Evolutionary conservation across 371 early-diverging fungal species (phyloP).

Genomic region (Gilbertella persicaria): DNA sequence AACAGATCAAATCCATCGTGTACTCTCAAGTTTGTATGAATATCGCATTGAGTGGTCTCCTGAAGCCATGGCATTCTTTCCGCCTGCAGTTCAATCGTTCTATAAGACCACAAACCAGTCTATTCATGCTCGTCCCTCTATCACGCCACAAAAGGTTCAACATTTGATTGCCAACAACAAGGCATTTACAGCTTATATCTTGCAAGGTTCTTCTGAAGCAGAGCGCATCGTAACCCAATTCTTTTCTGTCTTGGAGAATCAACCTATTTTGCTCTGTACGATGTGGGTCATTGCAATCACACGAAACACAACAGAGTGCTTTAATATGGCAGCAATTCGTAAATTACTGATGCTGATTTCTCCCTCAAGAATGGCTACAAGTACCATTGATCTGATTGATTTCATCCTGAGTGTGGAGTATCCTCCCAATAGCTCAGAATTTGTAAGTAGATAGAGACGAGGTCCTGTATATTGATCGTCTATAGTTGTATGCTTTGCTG

Average conservation of each 20-base stretch:
- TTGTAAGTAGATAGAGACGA: constrained; percentile 22
- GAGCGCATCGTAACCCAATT: constrained; percentile 42
- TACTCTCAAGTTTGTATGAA: constrained; percentile 55
- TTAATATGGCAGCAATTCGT: constrained; percentile 58
- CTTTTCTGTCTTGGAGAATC: constrained; percentile 62
- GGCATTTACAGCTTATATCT: constrained; percentile 29
- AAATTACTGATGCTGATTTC: constrained; percentile 68
- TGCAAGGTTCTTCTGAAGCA: constrained; percentile 40
- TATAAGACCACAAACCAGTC: constrained; percentile 33
- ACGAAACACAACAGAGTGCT: constrained; percentile 33
- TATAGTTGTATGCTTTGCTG: constrained; percentile 48
- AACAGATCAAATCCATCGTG: constrained; percentile 55
- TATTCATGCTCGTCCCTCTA: constrained; percentile 22
- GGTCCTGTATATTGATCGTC: background rate
- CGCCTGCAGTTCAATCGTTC: constrained; percentile 55
- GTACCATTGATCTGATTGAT: constrained; percentile 67
- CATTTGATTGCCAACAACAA: constrained; percentile 36
- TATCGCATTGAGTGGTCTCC: constrained; percentile 61
- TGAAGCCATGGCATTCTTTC: constrained; percentile 55
- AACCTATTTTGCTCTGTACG: constrained; percentile 65
- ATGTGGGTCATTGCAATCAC: constrained; percentile 64
- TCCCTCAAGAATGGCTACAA: constrained; percentile 69
- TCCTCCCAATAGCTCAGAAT: constrained; percentile 27
- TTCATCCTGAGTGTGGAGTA: constrained; percentile 58
- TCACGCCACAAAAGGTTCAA: constrained; percentile 39